Evolutionary conservation across 2,329 filamentous ascomycete genomes (phyloP).

Genomic region (Fusarium duplospermum): DNA sequence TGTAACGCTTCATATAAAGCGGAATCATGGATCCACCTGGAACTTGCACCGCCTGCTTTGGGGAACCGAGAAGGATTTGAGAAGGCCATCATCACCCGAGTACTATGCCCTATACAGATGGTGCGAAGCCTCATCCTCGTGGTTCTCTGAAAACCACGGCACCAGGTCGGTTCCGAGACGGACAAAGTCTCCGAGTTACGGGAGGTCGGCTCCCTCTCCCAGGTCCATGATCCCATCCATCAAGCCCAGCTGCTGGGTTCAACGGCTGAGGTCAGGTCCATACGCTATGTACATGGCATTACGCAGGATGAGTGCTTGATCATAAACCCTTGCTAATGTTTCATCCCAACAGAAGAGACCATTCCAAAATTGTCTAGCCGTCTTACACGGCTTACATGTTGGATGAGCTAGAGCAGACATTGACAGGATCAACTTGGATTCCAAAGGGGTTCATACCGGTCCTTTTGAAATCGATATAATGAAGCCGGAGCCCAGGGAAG

Average conservation of each 20-base stretch:
- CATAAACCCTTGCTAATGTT: background rate
- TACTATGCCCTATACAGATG: slow-evolving; percentile 8
- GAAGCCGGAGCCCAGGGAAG: background rate
- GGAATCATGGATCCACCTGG: background rate
- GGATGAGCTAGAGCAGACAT: background rate
- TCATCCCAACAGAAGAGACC: background rate
- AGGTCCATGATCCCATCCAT: background rate
- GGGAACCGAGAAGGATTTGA: background rate
- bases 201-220: background rate
- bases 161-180: background rate
- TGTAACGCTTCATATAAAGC: slow-evolving; percentile 9
- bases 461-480: background rate
- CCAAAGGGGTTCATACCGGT: background rate
- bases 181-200: background rate
- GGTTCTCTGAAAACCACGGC: background rate
- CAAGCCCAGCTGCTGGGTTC: background rate
- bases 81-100: background rate
- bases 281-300: background rate
- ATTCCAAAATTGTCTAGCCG: slow-evolving; percentile 6
- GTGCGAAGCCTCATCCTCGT: background rate
- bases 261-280: background rate
- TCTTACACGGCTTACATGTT: slow-evolving; percentile 2
- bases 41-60: background rate
- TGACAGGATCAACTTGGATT: background rate
- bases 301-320: background rate